Base-by-base conservation (phyloP, 768 basidiomycete genomes). In the Pulveroboletus frians region DNA sequence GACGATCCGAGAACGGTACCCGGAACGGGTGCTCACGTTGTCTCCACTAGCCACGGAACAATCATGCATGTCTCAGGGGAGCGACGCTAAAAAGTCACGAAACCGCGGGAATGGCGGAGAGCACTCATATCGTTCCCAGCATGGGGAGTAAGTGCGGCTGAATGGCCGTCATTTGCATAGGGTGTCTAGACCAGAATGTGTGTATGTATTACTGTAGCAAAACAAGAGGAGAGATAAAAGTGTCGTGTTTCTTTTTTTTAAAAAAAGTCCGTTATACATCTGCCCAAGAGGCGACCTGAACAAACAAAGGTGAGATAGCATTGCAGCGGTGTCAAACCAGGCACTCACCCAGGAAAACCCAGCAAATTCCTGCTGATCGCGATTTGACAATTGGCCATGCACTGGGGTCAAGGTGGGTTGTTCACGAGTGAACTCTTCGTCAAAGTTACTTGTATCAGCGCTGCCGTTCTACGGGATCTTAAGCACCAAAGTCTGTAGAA, bases 381-480 rank as follows among this genome's bases (percentile, higher is more conserved):
- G 84, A 23, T 86, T 62, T 17, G 91, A 91, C 52, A 99, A 69
- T 55, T 95, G 92, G 14, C 90, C 91, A 61, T 98, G 94, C 34
- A 99, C 96, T 14, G 96, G 96, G 3, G 96, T 99, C 58, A 99
- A 72, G 2, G 94, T 98, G 13, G 96, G 96, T 66, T 96, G 90
- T 66, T 99, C 96, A 47, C 80, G 79, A 32, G 96, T 99, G 68
- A 99, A 98, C 67, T 97, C 96, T 64, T 92, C 85, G 69, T 96
- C 92, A 71, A 96, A 97, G 71, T 96, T 92, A 65, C 84, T 89
- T 40, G 88, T 90, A 71, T 91, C 88, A 36, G 88, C 85, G 54
- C 83, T 86, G 56, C 88, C 88, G 50, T 82, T 90, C 88, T 91
- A 58, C 32, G 39, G 9, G 29, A 44, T 29, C 21, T 44, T 53